Evolutionary conservation across 805 yeast species (phyloP), one percentile per base, ranked within the genome.

Genomic region (Lipomyces sp.): DNA sequence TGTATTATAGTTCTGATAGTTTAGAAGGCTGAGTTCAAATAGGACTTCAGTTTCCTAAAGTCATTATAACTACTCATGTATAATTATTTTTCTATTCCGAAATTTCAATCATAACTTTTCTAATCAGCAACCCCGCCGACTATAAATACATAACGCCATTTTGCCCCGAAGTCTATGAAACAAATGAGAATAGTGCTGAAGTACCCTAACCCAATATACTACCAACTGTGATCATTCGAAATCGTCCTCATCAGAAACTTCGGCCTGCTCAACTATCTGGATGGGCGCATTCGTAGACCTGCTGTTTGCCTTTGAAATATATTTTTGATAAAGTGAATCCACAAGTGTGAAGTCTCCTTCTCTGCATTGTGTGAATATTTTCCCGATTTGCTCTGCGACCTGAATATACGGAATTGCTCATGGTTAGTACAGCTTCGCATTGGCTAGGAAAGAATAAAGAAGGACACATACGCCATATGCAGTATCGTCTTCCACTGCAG

Each of bases 401-500:
- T 79, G 22, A 13, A 42, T n/a, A n/a, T n/a, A n/a, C n/a, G n/a
- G n/a, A n/a, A n/a, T n/a, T n/a, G n/a, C n/a, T n/a, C n/a, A n/a
- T n/a, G n/a, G n/a, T n/a, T n/a, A n/a, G n/a, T n/a, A n/a, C n/a
- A n/a, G n/a, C n/a, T n/a, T n/a, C n/a, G n/a, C n/a, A n/a, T n/a
- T n/a, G n/a, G 11, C 13, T 5, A 21, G 26, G 14, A 22, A 13
- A 10, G 14, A 36, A 39, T 22, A 22, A 33, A 18, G 5, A 11
- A 4, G 42, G n/a, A 18, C 11, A 16, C 42, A 18, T 45, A 46
- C 58, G 22, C 43, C 78, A 47, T 83, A 74, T 0, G 95, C 91
- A 8, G 95, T 81, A 60, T 87, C 95, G 65, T 91, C 95, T 62
- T 93, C 97, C 38, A 93, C 80, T 39, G 81, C 77, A 7, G 84